Base-by-base conservation (phyloP, 2,329 filamentous ascomycete species). In the Colletotrichum graminicola region DNA sequence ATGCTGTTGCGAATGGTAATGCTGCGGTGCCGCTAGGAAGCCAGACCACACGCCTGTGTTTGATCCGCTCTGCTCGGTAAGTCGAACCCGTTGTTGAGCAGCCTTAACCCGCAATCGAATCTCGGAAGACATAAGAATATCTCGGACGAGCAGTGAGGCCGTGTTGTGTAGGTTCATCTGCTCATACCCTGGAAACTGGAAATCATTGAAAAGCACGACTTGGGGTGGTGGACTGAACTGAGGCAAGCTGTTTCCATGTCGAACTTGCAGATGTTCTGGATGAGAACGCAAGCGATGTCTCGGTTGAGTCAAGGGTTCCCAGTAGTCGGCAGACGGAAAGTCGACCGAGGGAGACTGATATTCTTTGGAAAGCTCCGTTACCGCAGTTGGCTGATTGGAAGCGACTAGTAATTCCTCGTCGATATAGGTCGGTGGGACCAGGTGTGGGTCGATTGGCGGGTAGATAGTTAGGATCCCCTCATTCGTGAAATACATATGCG, bases 391-490 rank as follows among this genome's bases (percentile, higher is more conserved):
- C 12, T 62, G 45, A 7, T 21, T 5, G 11, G 60, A 23, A 41
- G 18, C 41, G 4, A 23, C 8, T 16, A 49, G 32, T 23, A 16
- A 41, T 10, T 29, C 3, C 7, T 62, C 14, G 32, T 62, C 60
- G 16, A 26, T 23, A 39, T 62, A 57, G 34, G n/a, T 34, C 4
- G 61, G 36, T 10, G 29, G 49, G 21, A 39, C 14, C 12, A 21
- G 36, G 23, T 39, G 41, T 3, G 29, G 23, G 12, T 55, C 5
- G n/a, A 70, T n/a, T 11, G 67, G 62, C 21, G 62, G 55, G 14
- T 70, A 66, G 8, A 49, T 39, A 18, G 43, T 70, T 18, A 45
- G 7, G 16, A 39, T 29, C 6, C 51, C 36, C 29, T 59, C 51
- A 16, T 34, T 26, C 6, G 26, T 59, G 7, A 18, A 43, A 34